Conservation (phyloP, 2,329 filamentous ascomycete species). For the Fusarium ramigenum region DNA sequence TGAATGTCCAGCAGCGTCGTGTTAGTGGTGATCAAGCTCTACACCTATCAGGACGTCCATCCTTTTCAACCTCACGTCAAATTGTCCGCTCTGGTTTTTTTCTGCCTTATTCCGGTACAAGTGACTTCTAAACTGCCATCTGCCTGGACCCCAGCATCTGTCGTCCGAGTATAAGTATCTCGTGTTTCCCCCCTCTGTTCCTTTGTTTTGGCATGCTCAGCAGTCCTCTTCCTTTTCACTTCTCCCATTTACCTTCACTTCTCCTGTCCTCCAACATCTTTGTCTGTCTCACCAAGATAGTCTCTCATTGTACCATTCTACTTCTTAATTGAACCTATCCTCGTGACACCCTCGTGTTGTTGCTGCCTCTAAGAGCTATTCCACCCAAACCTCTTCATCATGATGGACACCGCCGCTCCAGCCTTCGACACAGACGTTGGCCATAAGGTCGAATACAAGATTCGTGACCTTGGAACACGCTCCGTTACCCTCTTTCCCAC, state of each 20-base stretch:
- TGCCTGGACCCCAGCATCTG: conserved; percentile 1
- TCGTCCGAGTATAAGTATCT: conserved; percentile 41
- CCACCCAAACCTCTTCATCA: not conserved
- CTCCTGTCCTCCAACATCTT: not conserved
- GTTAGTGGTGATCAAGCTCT: not conserved
- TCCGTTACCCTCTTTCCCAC: conserved; percentile 71
- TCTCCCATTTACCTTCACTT: not conserved
- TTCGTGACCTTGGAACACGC: conserved; percentile 67
- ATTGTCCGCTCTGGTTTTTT: not conserved
- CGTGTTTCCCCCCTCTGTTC: conserved; percentile 14
- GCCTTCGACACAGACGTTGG: conserved; percentile 49
- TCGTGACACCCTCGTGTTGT: not conserved
- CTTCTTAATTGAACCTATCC: not conserved
- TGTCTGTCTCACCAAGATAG: not conserved
- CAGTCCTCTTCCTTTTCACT: not conserved
- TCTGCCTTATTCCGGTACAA: conserved; percentile 17
- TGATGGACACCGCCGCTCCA: not conserved
- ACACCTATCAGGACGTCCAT: not conserved
- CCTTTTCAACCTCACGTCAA: not conserved
- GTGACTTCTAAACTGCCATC: not conserved
- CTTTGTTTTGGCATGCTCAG: conserved; percentile 16
- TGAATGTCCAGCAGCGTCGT: not conserved
- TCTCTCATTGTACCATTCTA: not conserved
- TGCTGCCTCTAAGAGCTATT: not conserved
- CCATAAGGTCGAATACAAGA: conserved; percentile 60